Base-by-base conservation (phyloP, 169 alveolate species). In the Cryptosporidium sp. region DNA sequence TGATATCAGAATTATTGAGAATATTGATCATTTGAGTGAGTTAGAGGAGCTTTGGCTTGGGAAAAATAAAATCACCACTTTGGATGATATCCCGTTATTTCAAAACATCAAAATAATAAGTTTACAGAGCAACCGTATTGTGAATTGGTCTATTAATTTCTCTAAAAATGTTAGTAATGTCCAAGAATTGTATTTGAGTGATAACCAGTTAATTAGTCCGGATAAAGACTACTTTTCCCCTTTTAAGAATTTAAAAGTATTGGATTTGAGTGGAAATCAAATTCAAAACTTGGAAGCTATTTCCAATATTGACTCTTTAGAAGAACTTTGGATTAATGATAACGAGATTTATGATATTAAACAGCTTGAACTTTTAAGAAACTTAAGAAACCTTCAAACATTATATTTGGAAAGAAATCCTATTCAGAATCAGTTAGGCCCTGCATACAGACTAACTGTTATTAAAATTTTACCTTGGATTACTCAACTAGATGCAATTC, bases 41-140 rank as follows among this genome's bases (percentile, higher is more conserved):
- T 93, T 96, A 52, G 92, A 67, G 69, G 95, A 96, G 65, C 92
- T 96, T 52, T 95, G 97, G 97, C 87, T 96, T 35, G 98, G 98
- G 29, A 93, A 94, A 37, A 96, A 96, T 92, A 96, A 95, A 74
- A 86, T 96, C 71, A 93, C 95, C 21, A 69, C 85, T n/a, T 71
- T 94, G 85, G 85, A 89, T 29, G 91, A 58, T 14, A 58, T 87
- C 61, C 95, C 95, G 9, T 18, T 33, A 1, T 71, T 94, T 52
- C 95, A 94, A 5, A 85, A 91, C 33, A 86, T 94, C 80, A 91
- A 87, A 85, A 94, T 86, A 69, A 86, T 93, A 51, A 94, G 97
- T 74, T 74, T 94, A 84, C 97, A 94, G 50, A 94, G 94, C 68
- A 94, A 94, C 61, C 86, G 97, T 21, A 69, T 94, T 35, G 67